Evolutionary conservation across 345 rosid genomes (phyloP).

Genomic region (Gossypium stocksii): DNA sequence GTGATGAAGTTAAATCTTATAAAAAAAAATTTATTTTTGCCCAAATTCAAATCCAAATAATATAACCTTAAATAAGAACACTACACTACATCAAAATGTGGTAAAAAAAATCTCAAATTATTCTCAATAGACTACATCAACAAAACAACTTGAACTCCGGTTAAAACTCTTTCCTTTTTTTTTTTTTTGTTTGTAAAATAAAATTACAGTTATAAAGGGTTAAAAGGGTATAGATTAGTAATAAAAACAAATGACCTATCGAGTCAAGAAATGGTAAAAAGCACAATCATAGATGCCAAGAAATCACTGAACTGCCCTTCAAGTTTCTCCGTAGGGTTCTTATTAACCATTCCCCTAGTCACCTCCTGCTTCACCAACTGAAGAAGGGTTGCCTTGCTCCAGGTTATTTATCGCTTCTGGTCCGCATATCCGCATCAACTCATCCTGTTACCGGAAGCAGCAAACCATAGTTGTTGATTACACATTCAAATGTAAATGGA

Average conservation of each 20-base stretch:
- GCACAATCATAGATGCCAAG: neutral
- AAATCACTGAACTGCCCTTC: neutral
- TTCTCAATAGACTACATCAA: neutral
- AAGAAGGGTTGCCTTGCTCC: slow-evolving; percentile 40
- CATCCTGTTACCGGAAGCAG: slow-evolving; percentile 50
- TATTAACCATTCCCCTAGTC: slow-evolving; percentile 39
- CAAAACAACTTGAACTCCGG: neutral
- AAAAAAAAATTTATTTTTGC: no score
- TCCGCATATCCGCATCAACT: slow-evolving; percentile 62
- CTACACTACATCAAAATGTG: neutral
- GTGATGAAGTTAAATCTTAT: no score
- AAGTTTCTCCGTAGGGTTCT: neutral
- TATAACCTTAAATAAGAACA: neutral
- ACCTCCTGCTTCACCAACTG: slow-evolving; percentile 25
- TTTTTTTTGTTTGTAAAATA: neutral
- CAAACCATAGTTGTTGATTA: neutral
- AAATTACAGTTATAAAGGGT: neutral
- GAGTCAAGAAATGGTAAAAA: slow-evolving; percentile 8
- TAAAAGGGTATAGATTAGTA: slow-evolving; percentile 12
- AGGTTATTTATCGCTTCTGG: slow-evolving; percentile 68
- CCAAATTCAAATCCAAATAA: no score
- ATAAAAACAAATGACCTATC: slow-evolving; percentile 1
- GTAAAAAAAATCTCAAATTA: neutral
- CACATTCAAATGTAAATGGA: neutral
- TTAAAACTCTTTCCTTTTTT: neutral